phyloP scores from a whole-genome alignment of 1,139 yeast genomes.

The Saccharomyces hybrid region DNA sequence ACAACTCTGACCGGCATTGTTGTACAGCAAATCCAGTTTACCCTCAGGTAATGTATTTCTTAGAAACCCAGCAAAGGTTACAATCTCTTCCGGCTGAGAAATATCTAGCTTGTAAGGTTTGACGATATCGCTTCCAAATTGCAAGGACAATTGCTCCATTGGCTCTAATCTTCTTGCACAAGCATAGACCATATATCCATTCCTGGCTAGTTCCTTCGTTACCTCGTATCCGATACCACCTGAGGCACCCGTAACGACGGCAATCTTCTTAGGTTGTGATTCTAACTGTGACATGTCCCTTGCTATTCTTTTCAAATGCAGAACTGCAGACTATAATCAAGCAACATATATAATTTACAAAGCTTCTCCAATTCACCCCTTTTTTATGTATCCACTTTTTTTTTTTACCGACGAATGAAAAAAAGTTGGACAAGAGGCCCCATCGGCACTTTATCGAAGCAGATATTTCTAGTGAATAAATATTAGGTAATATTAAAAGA shows the following conservation, averaged over 20 bases:
- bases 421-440: not conserved
- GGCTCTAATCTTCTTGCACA: slow-evolving; percentile 64
- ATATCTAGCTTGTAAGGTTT: slow-evolving; percentile 45
- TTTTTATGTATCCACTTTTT: not conserved
- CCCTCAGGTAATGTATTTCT: slow-evolving; percentile 36
- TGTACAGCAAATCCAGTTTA: slow-evolving; percentile 52
- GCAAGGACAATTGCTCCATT: slow-evolving; percentile 43
- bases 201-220: slow-evolving; percentile 53
- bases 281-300: not conserved
- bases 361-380: not conserved
- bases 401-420: not conserved
- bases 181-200: slow-evolving; percentile 62
- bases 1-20: slow-evolving; percentile 66
- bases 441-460: not conserved
- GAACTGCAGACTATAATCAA: too few relatives aligned
- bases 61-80: slow-evolving; percentile 39
- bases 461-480: not conserved
- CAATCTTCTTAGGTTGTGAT: slow-evolving; percentile 31
- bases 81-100: slow-evolving; percentile 44
- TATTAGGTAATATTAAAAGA: not conserved
- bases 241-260: slow-evolving; percentile 71
- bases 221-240: slow-evolving; percentile 72
- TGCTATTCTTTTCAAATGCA: not conserved
- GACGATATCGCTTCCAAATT: slow-evolving; percentile 21
- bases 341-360: too few relatives aligned